phyloP scores from a whole-genome alignment of 1,139 yeast genomes.

The Geotrichum restrictum region DNA sequence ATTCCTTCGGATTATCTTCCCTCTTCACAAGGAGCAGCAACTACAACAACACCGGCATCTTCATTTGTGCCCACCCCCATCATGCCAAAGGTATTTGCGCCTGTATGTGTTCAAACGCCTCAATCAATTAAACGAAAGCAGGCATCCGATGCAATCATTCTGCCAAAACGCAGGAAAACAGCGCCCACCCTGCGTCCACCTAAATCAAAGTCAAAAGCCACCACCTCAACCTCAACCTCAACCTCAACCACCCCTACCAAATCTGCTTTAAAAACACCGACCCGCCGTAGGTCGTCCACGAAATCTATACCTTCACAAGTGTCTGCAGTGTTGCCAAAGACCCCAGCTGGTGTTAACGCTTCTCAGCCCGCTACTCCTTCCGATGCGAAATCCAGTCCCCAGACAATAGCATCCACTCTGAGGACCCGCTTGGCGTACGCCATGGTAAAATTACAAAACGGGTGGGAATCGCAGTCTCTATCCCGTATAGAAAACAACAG shows the following conservation, averaged over 20 bases:
- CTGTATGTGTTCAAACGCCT: neutral
- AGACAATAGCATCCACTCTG: slow-evolving; percentile 40
- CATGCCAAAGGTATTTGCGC: neutral
- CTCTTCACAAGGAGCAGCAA: no score
- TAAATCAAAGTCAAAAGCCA: no score
- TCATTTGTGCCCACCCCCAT: neutral
- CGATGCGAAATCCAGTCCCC: no score
- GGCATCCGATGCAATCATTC: neutral
- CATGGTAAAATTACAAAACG: slow-evolving; percentile 43
- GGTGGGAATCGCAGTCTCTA: slow-evolving; percentile 27
- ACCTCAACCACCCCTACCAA: neutral
- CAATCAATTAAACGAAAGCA: neutral
- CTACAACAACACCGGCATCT: no score
- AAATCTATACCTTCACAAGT: no score
- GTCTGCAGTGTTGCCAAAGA: no score
- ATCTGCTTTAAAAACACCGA: neutral
- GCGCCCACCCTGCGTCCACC: no score
- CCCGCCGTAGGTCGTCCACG: neutral
- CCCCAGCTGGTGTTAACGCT: no score
- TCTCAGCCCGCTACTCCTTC: no score
- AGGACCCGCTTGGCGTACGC: slow-evolving; percentile 48
- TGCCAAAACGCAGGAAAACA: neutral
- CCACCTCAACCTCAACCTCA: no score
- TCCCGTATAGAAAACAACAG: slow-evolving; percentile 4
- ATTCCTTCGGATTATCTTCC: no score